phyloP scores from a whole-genome alignment of 139 green algal species.

The Coelastrella sp. region DNA sequence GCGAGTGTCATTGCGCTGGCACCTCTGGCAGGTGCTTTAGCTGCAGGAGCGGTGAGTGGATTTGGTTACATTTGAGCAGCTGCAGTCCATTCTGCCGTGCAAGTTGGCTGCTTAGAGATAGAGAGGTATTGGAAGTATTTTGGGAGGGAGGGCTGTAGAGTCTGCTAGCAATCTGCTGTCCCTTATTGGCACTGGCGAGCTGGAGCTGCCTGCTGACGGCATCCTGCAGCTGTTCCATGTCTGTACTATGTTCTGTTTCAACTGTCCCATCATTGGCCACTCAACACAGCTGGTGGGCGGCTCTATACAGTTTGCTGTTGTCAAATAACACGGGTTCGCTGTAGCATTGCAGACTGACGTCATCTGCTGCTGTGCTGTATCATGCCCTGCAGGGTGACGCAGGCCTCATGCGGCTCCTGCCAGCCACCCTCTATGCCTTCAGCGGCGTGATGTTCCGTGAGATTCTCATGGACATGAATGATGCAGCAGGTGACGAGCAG shows the following conservation, averaged over 20 bases:
- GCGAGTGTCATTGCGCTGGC: slow-evolving; percentile 72
- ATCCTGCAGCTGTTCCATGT: too few species aligned
- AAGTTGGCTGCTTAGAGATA: too few species aligned
- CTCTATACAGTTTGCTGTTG: too few species aligned
- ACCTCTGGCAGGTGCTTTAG: slow-evolving; percentile 66
- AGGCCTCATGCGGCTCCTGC: slow-evolving; percentile 41
- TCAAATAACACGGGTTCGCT: too few species aligned
- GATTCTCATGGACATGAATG: slow-evolving; percentile 77
- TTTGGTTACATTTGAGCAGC: background rate
- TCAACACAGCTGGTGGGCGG: too few species aligned
- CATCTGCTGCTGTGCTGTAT: background rate
- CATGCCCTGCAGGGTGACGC: slow-evolving; percentile 46
- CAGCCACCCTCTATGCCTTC: slow-evolving; percentile 58
- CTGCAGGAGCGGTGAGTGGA: slow-evolving; percentile 54
- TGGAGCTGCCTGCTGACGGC: too few species aligned
- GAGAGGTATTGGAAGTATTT: too few species aligned
- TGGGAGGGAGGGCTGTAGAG: too few species aligned
- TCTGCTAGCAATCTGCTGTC: background rate
- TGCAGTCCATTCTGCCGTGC: background rate
- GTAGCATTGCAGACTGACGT: too few species aligned
- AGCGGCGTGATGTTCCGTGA: slow-evolving; percentile 65
- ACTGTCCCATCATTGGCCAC: too few species aligned
- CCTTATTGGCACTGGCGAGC: too few species aligned
- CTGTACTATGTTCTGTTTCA: too few species aligned
- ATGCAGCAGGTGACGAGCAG: slow-evolving; percentile 64